These are phyloP conservation scores for Chionographis japonica DNA, from an alignment of 106 monocot species.

Conservation along the genomic window DNA sequence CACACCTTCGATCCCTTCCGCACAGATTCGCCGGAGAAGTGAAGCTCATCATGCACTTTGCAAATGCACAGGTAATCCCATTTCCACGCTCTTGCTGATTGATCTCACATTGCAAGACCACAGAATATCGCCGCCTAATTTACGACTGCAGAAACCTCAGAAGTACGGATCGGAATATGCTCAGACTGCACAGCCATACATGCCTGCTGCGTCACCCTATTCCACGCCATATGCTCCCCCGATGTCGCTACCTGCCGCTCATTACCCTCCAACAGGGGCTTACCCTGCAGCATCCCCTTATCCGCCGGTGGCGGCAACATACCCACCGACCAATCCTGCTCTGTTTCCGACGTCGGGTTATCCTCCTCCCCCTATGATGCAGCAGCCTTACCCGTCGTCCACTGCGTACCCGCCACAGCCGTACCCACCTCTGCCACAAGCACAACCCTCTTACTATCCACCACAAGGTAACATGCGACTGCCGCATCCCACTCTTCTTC, in stretches of 20 bases:
- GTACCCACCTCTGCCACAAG: constrained; percentile 30
- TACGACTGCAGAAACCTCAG: background rate
- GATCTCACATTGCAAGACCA: background rate
- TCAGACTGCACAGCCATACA: background rate
- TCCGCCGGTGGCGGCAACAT: background rate
- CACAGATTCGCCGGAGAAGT: constrained; percentile 79
- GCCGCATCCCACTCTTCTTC: no score
- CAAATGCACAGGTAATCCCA: constrained; percentile 40
- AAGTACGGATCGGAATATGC: constrained; percentile 4
- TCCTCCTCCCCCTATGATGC: background rate
- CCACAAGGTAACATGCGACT: constrained; percentile 29
- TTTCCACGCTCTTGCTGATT: background rate
- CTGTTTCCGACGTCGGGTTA: constrained; percentile 8
- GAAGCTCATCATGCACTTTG: constrained; percentile 72
- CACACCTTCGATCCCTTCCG: background rate
- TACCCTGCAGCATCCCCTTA: constrained; percentile 5
- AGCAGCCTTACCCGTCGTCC: constrained; percentile 17
- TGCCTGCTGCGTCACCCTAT: constrained; percentile 6
- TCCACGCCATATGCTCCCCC: constrained; percentile 1
- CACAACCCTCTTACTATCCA: constrained; percentile 22
- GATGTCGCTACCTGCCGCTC: background rate
- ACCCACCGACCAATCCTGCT: constrained; percentile 9
- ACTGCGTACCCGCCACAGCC: constrained; percentile 31
- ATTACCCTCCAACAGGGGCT: constrained; percentile 5
- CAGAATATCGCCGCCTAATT: background rate